Evolutionary conservation across 805 yeast genomes (phyloP).

Genomic region (Ogataea paradorogensis): DNA sequence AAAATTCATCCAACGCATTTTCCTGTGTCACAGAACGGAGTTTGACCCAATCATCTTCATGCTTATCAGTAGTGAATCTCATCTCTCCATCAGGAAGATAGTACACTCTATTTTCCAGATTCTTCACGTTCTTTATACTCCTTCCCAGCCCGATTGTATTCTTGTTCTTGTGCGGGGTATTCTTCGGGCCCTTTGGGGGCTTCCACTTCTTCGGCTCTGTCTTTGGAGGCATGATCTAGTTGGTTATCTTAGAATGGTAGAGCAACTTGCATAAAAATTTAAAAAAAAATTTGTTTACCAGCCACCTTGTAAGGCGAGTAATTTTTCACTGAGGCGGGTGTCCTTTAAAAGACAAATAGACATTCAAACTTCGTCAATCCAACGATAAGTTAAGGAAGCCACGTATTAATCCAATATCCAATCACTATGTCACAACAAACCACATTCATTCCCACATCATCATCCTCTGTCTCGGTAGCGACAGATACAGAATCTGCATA

Average conservation of each 20-base stretch:
- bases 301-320: slow-evolving; percentile 4
- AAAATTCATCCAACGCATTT: slow-evolving; percentile 87
- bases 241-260: not conserved
- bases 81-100: slow-evolving; percentile 82
- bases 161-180: slow-evolving; percentile 78
- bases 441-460: not conserved
- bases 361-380: not conserved
- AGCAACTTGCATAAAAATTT: not conserved
- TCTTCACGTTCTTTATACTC: slow-evolving; percentile 71
- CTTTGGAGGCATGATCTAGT: slow-evolving; percentile 37
- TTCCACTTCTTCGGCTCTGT: slow-evolving; percentile 70
- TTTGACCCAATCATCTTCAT: slow-evolving; percentile 86
- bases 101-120: slow-evolving; percentile 64
- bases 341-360: not conserved
- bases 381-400: not conserved
- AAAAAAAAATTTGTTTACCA: slow-evolving; percentile 6
- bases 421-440: not conserved
- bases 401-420: too few relatives aligned
- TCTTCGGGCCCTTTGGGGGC: slow-evolving; percentile 91
- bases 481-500: slow-evolving; percentile 23
- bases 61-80: slow-evolving; percentile 82
- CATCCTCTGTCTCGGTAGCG: slow-evolving; percentile 15
- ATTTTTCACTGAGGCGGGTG: slow-evolving; percentile 5
- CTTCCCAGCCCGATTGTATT: slow-evolving; percentile 85
- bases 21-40: slow-evolving; percentile 94